These are phyloP conservation scores for Draba incana DNA, from an alignment of 345 rosid genomes.

Conservation along the genomic window DNA sequence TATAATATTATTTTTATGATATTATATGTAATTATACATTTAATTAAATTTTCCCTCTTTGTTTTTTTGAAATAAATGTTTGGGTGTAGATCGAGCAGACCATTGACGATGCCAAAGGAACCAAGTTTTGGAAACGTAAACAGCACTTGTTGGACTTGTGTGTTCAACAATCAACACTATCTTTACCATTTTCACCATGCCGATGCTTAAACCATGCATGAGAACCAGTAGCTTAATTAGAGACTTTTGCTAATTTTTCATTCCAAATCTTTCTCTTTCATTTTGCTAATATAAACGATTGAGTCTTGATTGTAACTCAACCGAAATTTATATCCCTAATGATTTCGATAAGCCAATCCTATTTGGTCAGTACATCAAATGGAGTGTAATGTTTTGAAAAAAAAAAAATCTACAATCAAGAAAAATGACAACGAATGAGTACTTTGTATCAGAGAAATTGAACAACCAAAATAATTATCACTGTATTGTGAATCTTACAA, in stretches of 20 bases:
- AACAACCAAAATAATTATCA: too few relatives aligned
- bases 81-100: conserved; percentile 65
- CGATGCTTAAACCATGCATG: conserved; percentile 43
- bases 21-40: too few relatives aligned
- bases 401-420: too few relatives aligned
- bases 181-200: conserved; percentile 49
- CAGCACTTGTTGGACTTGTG: conserved; percentile 64
- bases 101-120: conserved; percentile 74
- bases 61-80: background rate
- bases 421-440: too few relatives aligned
- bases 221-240: conserved; percentile 26
- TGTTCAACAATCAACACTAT: conserved; percentile 47
- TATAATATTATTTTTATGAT: background rate
- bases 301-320: background rate
- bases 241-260: conserved; percentile 22
- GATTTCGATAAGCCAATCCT: background rate
- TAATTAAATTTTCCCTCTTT: too few relatives aligned
- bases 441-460: too few relatives aligned
- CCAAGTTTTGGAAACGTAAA: conserved; percentile 60
- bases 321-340: background rate
- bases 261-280: background rate
- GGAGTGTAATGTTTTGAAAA: background rate
- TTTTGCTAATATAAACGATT: conserved; percentile 5
- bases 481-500: too few relatives aligned
- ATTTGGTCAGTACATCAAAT: background rate